Conservation (phyloP, 1,139 yeast genomes). For the Lodderomyces beijingensis region DNA sequence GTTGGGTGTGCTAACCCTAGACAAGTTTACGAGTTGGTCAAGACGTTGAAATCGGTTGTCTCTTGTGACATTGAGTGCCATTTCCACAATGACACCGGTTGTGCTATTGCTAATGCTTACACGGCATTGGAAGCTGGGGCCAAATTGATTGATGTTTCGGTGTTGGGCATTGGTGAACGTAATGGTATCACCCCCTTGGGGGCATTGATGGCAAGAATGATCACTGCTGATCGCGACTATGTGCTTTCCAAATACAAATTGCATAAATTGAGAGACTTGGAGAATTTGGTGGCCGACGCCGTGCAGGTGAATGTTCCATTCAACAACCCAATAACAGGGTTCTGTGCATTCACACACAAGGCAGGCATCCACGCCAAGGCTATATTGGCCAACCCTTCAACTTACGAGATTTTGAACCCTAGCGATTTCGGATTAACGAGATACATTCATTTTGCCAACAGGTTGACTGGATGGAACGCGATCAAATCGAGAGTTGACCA, state of each 20-base stretch:
- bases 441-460: slow-evolving; percentile 95
- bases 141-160: slow-evolving; percentile 88
- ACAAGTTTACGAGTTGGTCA: slow-evolving; percentile 94
- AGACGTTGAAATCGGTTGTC: slow-evolving; percentile 89
- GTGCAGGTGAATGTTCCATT: slow-evolving; percentile 96
- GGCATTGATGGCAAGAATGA: slow-evolving; percentile 98
- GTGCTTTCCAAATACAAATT: slow-evolving; percentile 92
- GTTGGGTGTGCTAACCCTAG: slow-evolving; percentile 99
- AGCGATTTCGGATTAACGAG: slow-evolving; percentile 92
- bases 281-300: slow-evolving; percentile 93
- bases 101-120: slow-evolving; percentile 98
- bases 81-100: slow-evolving; percentile 98
- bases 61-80: slow-evolving; percentile 98
- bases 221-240: slow-evolving; percentile 96
- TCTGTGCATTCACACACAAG: slow-evolving; percentile 99
- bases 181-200: slow-evolving; percentile 98
- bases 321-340: slow-evolving; percentile 98
- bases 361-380: slow-evolving; percentile 99
- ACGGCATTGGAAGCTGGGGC: slow-evolving; percentile 99
- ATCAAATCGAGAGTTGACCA: slow-evolving; percentile 98
- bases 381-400: slow-evolving; percentile 95
- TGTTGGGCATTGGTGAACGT: slow-evolving; percentile 97
- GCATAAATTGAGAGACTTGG: slow-evolving; percentile 93
- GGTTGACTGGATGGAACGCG: slow-evolving; percentile 98
- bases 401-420: slow-evolving; percentile 94